Conservation (phyloP, 495 filamentous ascomycete genomes). For the Penicilliopsis zonata region DNA sequence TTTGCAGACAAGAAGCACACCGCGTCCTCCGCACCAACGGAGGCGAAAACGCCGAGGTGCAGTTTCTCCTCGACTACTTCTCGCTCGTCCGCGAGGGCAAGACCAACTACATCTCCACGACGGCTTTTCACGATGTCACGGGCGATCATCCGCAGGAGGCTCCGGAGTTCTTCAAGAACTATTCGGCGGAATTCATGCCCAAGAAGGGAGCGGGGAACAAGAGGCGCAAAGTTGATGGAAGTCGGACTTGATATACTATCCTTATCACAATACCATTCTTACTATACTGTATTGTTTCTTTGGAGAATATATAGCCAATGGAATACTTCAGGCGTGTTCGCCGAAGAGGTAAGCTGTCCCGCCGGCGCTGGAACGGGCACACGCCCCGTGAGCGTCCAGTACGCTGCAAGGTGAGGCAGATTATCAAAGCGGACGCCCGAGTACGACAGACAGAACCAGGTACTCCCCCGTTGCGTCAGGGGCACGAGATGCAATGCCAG, state of each 20-base stretch:
- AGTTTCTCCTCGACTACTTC: conserved; percentile 47
- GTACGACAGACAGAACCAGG: conserved; percentile 27
- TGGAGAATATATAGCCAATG: conserved; percentile 31
- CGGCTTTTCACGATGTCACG: conserved; percentile 41
- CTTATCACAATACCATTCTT: too few species aligned
- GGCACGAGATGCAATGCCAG: conserved; percentile 24
- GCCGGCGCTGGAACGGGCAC: conserved; percentile 25
- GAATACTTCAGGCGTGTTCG: conserved; percentile 23
- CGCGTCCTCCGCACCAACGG: conserved; percentile 29
- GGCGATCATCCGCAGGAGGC: conserved; percentile 36
- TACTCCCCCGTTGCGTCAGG: conserved; percentile 17
- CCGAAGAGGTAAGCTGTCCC: conserved; percentile 18
- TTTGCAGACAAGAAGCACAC: conserved; percentile 33
- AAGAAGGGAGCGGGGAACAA: conserved; percentile 22
- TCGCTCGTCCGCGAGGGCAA: conserved; percentile 45
- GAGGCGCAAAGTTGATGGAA: conserved; percentile 11
- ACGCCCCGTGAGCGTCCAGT: conserved; percentile 24
- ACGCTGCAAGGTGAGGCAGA: conserved; percentile 8
- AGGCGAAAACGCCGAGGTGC: conserved; percentile 34
- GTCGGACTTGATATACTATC: neutral
- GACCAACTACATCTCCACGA: conserved; percentile 47
- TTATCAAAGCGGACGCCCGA: conserved; percentile 25
- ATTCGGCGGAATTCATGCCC: conserved; percentile 32
- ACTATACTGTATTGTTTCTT: too few species aligned
- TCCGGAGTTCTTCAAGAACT: conserved; percentile 40